phyloP scores from a whole-genome alignment of 768 basidiomycete genomes.

The Tephrocybe sp. region DNA sequence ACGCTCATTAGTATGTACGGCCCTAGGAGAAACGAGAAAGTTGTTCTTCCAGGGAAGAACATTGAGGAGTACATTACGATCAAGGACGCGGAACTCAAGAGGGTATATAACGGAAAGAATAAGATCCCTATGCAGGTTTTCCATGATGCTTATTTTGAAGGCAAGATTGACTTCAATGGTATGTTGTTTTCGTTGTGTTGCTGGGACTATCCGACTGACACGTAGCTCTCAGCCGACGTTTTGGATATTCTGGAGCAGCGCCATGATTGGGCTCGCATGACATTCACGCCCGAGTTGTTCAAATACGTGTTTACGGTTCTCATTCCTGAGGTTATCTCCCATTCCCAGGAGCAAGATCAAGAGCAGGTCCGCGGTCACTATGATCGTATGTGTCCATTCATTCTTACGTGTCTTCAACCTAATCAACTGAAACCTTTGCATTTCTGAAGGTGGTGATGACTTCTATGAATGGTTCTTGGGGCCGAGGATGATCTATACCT shows the following conservation, averaged over 20 bases:
- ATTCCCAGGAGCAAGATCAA: constrained; percentile 90
- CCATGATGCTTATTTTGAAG: constrained; percentile 96
- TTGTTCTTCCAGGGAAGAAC: constrained; percentile 78
- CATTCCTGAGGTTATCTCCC: constrained; percentile 91
- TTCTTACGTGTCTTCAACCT: constrained; percentile 6
- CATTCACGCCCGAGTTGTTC: constrained; percentile 88
- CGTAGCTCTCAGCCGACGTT: constrained; percentile 69
- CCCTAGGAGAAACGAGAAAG: constrained; percentile 79
- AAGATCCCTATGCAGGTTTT: constrained; percentile 98
- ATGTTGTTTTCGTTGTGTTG: constrained; percentile 19
- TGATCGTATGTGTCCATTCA: constrained; percentile 60
- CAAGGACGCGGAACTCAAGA: constrained; percentile 79
- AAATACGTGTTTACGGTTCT: constrained; percentile 88
- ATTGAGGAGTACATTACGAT: constrained; percentile 91
- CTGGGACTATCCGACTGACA: not conserved
- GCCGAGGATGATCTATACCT: constrained; percentile 97
- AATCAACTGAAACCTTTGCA: not conserved
- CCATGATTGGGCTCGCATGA: constrained; percentile 94
- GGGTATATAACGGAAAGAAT: constrained; percentile 75
- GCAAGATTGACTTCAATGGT: constrained; percentile 97
- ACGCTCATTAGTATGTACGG: constrained; percentile 82
- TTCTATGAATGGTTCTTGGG: constrained; percentile 97
- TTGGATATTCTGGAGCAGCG: constrained; percentile 92
- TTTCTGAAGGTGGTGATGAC: constrained; percentile 77
- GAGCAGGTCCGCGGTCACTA: constrained; percentile 96